Conservation (phyloP, 371 early-diverging fungal species). For the Vavraia culicis region DNA sequence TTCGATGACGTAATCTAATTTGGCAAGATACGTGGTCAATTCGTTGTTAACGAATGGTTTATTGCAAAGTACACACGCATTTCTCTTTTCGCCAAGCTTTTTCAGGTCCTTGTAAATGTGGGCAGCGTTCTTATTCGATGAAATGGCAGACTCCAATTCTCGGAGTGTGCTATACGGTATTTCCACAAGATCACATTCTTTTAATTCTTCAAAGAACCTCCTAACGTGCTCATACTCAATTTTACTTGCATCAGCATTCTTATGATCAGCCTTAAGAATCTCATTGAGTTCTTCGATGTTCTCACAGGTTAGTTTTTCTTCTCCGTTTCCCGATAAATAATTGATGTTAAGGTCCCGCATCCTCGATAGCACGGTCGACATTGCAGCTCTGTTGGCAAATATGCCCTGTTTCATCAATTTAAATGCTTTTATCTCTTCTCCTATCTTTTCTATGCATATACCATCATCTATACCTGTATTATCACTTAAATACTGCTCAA, state of each 20-base stretch:
- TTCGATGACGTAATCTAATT: slow-evolving; percentile 6
- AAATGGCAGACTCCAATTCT: not conserved
- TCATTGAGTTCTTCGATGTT: not conserved
- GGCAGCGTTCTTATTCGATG: not conserved
- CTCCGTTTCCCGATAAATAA: too few relatives aligned
- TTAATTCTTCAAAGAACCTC: not conserved
- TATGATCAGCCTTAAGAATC: slow-evolving; percentile 1
- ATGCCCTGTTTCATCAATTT: too few relatives aligned
- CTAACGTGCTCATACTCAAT: not conserved
- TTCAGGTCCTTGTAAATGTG: slow-evolving; percentile 6
- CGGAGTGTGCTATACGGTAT: not conserved
- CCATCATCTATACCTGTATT: too few relatives aligned
- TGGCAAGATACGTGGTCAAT: slow-evolving; percentile 2
- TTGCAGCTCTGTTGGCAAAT: too few relatives aligned
- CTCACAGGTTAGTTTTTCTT: too few relatives aligned
- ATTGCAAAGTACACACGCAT: slow-evolving; percentile 24
- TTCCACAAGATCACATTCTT: not conserved
- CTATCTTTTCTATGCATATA: too few relatives aligned
- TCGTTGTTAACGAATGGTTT: slow-evolving; percentile 1
- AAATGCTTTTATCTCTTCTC: too few relatives aligned
- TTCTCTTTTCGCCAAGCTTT: slow-evolving; percentile 1
- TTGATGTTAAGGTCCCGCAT: too few relatives aligned
- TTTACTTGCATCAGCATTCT: slow-evolving; percentile 9
- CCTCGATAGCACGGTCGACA: too few relatives aligned
- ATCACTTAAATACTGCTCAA: too few relatives aligned